Evolutionary conservation across 345 rosid species (phyloP), one percentile per base, ranked within the genome.

Genomic region (Pistacia atlantica): DNA sequence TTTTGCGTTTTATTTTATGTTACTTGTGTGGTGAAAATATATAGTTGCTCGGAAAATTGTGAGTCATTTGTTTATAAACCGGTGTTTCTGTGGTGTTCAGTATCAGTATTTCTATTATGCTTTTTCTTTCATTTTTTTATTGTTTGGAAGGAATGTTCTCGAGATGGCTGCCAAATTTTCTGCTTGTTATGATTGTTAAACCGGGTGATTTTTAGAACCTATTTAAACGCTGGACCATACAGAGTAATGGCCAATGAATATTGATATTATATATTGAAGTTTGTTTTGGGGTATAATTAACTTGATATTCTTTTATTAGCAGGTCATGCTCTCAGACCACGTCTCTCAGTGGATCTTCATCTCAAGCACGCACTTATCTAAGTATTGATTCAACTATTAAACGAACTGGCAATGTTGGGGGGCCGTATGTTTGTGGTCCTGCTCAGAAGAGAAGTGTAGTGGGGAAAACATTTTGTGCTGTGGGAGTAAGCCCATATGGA

Each of bases 391-490:
- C 65, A 11, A 10, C 22, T 78, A 69, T 45, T 65, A 73, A 72
- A 61, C 67, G 54, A 35, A 71, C 65, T 52, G 67, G 65, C 52
- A 45, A 65, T n/a, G 46, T 17, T 35, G 71, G 73, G 64, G 72
- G 79, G 49, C 76, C 77, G 58, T 37, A 63, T 68, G 63, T 22
- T 17, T 25, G 12, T 56, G 42, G 77, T 61, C 49, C 74, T 2
- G 69, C 64, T 77, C 67, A 71, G 68, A 85, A 79, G 86, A 83
- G 85, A 82, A 85, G 82, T 72, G 69, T 76, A 31, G 38, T 65
- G 52, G 83, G 82, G 57, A 89, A 80, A 80, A 72, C 86, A 37
- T 63, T 69, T 79, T 83, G 84, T 56, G 73, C 89, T 1, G 46
- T 85, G 38, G 90, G 89, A 79, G 86, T 68, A 54, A 59, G 54